Evolutionary conservation across 2,329 filamentous ascomycete species (phyloP).

Genomic region (Penicillium sp.): DNA sequence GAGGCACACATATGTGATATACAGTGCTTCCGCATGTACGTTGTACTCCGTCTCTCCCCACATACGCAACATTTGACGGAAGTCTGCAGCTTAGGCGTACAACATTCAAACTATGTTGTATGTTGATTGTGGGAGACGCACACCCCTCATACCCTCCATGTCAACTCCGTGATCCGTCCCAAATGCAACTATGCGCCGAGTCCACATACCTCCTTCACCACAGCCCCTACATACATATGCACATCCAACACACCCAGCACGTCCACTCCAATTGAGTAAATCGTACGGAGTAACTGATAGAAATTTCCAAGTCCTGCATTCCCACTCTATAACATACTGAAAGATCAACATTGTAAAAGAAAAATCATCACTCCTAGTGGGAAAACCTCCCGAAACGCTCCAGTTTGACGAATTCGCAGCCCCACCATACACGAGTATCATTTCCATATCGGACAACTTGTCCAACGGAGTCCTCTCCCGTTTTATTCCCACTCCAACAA

Average conservation of each 20-base stretch:
- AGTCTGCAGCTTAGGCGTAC: neutral
- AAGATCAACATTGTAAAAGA: neutral
- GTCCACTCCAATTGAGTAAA: neutral
- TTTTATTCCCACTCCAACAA: conserved; percentile 1
- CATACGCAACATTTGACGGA: neutral
- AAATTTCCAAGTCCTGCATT: neutral
- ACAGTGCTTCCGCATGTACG: conserved; percentile 3
- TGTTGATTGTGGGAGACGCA: neutral
- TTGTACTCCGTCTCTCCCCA: neutral
- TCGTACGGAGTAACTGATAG: neutral
- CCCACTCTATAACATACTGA: neutral
- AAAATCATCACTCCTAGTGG: neutral
- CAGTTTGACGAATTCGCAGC: neutral
- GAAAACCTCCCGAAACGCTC: neutral
- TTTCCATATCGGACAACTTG: conserved; percentile 7
- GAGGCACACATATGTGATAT: conserved; percentile 9
- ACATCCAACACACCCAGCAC: neutral
- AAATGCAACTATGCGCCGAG: neutral
- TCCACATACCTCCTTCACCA: neutral
- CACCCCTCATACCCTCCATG: neutral
- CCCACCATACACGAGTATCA: conserved; percentile 3
- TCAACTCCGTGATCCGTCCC: neutral
- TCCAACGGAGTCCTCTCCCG: conserved; percentile 5
- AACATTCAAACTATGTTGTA: neutral
- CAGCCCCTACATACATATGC: neutral